Conservation (phyloP, 495 filamentous ascomycete species). For the Pseudomonodictys pantanalensis region DNA sequence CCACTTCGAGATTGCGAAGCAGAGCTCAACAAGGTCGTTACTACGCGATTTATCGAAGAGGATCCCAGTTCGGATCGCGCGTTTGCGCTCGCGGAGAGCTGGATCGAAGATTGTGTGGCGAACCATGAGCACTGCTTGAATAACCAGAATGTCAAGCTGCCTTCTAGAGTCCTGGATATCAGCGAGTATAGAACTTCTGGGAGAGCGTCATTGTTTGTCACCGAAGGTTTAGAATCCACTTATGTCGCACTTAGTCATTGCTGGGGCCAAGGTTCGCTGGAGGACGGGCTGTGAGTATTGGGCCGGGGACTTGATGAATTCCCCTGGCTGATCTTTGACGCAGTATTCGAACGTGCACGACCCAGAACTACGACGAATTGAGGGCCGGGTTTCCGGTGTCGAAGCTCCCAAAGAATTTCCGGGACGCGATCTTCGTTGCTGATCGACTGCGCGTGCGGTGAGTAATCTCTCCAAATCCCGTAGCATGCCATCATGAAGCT, state of each 20-base stretch:
- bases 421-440: too few relatives aligned
- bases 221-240: background rate
- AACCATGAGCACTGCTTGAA: constrained; percentile 2
- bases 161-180: background rate
- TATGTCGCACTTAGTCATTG: background rate
- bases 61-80: background rate
- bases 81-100: background rate
- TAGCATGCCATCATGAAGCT: background rate
- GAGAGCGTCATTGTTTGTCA: background rate
- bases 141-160: background rate
- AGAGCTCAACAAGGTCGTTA: background rate
- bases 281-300: constrained; percentile 1
- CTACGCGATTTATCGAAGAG: background rate
- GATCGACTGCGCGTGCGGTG: background rate
- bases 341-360: background rate
- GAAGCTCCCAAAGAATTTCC: background rate
- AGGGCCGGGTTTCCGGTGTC: background rate
- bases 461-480: background rate
- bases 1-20: background rate
- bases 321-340: background rate
- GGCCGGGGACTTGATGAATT: background rate
- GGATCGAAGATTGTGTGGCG: background rate
- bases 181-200: background rate
- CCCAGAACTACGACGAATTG: background rate
- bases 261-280: background rate